Base-by-base conservation (phyloP, 306 rosid genomes). In the Astragalus glycyphyllos region DNA sequence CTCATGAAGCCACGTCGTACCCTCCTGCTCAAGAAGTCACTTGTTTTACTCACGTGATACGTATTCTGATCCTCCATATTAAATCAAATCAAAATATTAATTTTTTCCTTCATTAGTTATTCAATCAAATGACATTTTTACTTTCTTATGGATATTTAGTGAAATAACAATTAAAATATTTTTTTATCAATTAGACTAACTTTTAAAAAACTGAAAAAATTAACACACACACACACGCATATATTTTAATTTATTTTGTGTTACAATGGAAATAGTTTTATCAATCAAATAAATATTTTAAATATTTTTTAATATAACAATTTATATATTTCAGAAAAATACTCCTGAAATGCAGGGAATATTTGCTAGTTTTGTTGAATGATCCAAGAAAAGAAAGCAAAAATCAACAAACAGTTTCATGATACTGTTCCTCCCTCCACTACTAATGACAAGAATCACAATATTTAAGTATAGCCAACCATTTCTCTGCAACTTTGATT, bases 361-460 rank as follows among this genome's bases (percentile, higher is more conserved):
- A 8, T 8, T 59, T 58, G 32, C 15, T 60, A 12, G 17, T 20
- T 51, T 73, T 60, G 59, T 56, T 32, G 65, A 17, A 49, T 48
- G 55, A 35, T 29, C 50, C 68, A 67, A 51, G 73, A 58, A 53
- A 80, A 48, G 76, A 77, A 50, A 65, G 55, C 58, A 75, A 11
- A 26, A 75, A 41, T 15, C 9, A 29, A 50, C 50, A 17, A 45
- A 71, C 2, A 47, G 34, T 57, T 75, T 42, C 55, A 64, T 47
- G 31, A n/a, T 51, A 49, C 54, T 38, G 40, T 49, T 35, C 23
- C 31, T 53, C n/a, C 35, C 58, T 12, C 9, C 32, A 9, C 51
- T 11, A 41, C 74, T 31, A 68, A 55, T 55, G 64, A 64, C 46
- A 47, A 49, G 44, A 57, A 20, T 20, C 23, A 20, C 23, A 26